A percentile compares a stretch with the other conserved stretches of the same genome.
Evolutionary conservation across 2,329 filamentous ascomycete species (phyloP).

Genomic region (Ophiosphaerella herpotricha): DNA sequence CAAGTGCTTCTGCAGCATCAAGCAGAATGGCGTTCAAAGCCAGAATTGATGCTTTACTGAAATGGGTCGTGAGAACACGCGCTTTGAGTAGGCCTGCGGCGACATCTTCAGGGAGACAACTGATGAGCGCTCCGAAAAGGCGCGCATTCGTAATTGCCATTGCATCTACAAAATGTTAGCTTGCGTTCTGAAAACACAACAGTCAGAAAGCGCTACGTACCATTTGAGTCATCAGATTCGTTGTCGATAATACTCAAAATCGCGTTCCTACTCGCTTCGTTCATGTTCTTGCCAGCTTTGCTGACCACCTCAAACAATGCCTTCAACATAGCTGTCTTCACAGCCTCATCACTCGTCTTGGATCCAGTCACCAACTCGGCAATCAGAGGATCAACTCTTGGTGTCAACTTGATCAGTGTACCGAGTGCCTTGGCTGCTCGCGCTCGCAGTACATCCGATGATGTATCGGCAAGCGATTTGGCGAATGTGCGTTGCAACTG

Average conservation of each 20-base stretch:
- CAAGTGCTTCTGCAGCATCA: slow-evolving; percentile 74
- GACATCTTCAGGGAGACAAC: slow-evolving; percentile 76
- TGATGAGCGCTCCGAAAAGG: slow-evolving; percentile 85
- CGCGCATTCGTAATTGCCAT: slow-evolving; percentile 91
- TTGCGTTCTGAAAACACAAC: background rate
- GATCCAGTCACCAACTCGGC: slow-evolving; percentile 92
- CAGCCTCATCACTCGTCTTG: slow-evolving; percentile 84
- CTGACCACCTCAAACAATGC: slow-evolving; percentile 94
- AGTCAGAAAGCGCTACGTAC: slow-evolving; percentile 42
- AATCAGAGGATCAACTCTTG: slow-evolving; percentile 92
- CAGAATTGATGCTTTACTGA: slow-evolving; percentile 78
- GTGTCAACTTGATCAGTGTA: slow-evolving; percentile 92
- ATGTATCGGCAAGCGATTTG: slow-evolving; percentile 89
- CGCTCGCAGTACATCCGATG: slow-evolving; percentile 83
- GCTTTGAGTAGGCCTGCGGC: slow-evolving; percentile 66
- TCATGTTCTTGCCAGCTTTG: slow-evolving; percentile 94
- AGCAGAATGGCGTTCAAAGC: slow-evolving; percentile 86
- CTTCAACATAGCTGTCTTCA: slow-evolving; percentile 95
- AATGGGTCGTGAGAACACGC: slow-evolving; percentile 77
- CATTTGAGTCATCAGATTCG: slow-evolving; percentile 75
- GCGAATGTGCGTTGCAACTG: slow-evolving; percentile 97
- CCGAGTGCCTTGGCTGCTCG: slow-evolving; percentile 92
- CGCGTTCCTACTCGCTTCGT: slow-evolving; percentile 82
- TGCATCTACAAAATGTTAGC: slow-evolving; percentile 49
- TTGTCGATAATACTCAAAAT: slow-evolving; percentile 88